Base-by-base conservation (phyloP, 1,284 basidiomycete genomes). In the Agaricales sp. region DNA sequence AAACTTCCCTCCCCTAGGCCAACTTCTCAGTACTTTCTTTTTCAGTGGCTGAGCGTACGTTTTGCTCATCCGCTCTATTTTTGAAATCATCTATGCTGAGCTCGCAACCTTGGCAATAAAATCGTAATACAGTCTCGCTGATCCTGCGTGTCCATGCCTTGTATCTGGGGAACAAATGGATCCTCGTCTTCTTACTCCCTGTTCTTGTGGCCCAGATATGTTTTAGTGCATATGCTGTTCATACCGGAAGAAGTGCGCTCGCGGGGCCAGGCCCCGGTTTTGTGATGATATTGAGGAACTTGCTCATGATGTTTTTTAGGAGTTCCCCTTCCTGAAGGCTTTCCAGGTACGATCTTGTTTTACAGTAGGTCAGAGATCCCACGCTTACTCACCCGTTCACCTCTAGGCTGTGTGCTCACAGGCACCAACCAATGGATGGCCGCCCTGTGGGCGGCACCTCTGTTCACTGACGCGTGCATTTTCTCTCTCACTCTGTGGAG, bases 51-150 rank as follows among this genome's bases (percentile, higher is more conserved):
- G 14, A 2, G 18, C 22, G 18, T n/a, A 14, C 4, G n/a, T n/a
- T n/a, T n/a, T n/a, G n/a, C n/a, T n/a, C n/a, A n/a, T n/a, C n/a
- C n/a, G n/a, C n/a, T n/a, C n/a, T n/a, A n/a, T n/a, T n/a, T n/a
- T n/a, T n/a, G n/a, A n/a, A n/a, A n/a, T n/a, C n/a, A n/a, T n/a
- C n/a, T n/a, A n/a, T n/a, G n/a, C n/a, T n/a, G n/a, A n/a, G n/a
- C n/a, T n/a, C n/a, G n/a, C n/a, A n/a, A n/a, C n/a, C n/a, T n/a
- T n/a, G n/a, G n/a, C n/a, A n/a, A n/a, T n/a, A n/a, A n/a, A n/a
- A n/a, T n/a, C n/a, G n/a, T n/a, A n/a, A n/a, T n/a, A n/a, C 35
- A 59, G 57, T 60, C 4, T 56, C 54, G 16, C 55, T 60, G 58
- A 60, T 59, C 19, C 44, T 60, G 12, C 52, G 58, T 3, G 54